These are phyloP conservation scores for Naganishia randhawae DNA, from an alignment of 768 basidiomycete genomes.

Conservation along the genomic window DNA sequence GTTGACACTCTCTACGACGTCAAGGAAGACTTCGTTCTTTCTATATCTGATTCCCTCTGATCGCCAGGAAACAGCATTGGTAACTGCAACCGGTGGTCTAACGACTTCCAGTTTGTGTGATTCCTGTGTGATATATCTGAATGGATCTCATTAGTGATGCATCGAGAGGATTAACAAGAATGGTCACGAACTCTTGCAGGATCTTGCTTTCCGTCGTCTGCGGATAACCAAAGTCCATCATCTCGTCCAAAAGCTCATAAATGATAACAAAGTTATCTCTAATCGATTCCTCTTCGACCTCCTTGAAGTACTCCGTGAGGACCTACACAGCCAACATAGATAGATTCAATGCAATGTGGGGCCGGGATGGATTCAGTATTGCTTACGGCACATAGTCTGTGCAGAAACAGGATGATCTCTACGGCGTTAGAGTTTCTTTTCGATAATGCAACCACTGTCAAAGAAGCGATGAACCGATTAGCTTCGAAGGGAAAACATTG, in stretches of 20 bases:
- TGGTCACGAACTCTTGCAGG: slow-evolving; percentile 65
- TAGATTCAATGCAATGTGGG: neutral
- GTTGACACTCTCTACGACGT: slow-evolving; percentile 96
- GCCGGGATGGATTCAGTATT: neutral
- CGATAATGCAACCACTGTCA: slow-evolving; percentile 82
- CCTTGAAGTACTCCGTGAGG: slow-evolving; percentile 97
- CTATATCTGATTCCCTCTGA: slow-evolving; percentile 95
- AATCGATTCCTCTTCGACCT: slow-evolving; percentile 97
- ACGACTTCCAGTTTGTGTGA: slow-evolving; percentile 93
- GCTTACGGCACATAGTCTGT: slow-evolving; percentile 66
- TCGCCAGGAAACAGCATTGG: slow-evolving; percentile 97
- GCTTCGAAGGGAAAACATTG: neutral
- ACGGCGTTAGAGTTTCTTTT: slow-evolving; percentile 94
- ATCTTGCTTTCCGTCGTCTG: slow-evolving; percentile 99
- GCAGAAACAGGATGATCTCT: slow-evolving; percentile 93
- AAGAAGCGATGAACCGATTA: neutral
- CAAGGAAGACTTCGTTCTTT: slow-evolving; percentile 98
- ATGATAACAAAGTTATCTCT: slow-evolving; percentile 99
- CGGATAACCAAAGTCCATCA: slow-evolving; percentile 99
- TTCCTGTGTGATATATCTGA: slow-evolving; percentile 87
- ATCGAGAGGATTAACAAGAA: slow-evolving; percentile 51
- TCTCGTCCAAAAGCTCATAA: slow-evolving; percentile 94
- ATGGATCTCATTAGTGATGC: slow-evolving; percentile 51
- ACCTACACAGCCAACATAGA: slow-evolving; percentile 57
- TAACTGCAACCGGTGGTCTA: slow-evolving; percentile 91